phyloP scores from a whole-genome alignment of 805 yeast species.

The Metschnikowia borealis region DNA sequence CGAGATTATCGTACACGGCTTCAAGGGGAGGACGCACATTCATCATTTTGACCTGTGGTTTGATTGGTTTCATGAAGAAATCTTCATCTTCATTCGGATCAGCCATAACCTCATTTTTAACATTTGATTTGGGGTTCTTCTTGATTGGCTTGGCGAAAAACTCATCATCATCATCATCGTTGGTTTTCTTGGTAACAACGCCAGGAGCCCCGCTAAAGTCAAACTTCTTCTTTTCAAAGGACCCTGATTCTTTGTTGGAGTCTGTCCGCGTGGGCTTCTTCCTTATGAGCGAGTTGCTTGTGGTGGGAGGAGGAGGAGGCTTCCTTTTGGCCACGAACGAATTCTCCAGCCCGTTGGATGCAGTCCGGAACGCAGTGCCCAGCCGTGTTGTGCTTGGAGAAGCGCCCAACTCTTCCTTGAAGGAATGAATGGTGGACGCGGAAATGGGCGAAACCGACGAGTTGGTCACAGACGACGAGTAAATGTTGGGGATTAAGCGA shows the following conservation, averaged over 20 bases:
- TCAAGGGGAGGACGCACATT: conserved; percentile 93
- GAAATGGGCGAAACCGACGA: conserved; percentile 30
- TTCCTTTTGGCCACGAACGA: conserved; percentile 61
- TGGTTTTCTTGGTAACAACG: background rate
- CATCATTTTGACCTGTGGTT: conserved; percentile 26
- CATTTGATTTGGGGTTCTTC: background rate
- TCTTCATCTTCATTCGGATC: conserved; percentile 2
- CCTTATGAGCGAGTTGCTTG: conserved; percentile 10
- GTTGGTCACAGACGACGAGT: conserved; percentile 17
- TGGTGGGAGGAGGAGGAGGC: conserved; percentile 65
- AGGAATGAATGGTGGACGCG: conserved; percentile 31
- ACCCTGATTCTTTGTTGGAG: no score
- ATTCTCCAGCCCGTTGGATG: conserved; percentile 11
- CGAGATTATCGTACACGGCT: conserved; percentile 86
- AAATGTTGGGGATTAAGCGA: conserved; percentile 22
- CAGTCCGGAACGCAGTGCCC: background rate
- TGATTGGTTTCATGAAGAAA: conserved; percentile 18
- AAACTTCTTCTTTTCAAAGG: conserved; percentile 42
- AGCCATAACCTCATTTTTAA: no score
- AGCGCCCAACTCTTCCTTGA: conserved; percentile 20
- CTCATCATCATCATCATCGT: conserved; percentile 9
- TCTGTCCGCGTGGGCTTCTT: background rate
- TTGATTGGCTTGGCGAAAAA: conserved; percentile 5
- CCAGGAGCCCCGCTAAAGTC: conserved; percentile 72
- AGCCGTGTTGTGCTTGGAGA: background rate